Evolutionary conservation across 441 rosid species (phyloP).

Genomic region (Mallotus japonicus): DNA sequence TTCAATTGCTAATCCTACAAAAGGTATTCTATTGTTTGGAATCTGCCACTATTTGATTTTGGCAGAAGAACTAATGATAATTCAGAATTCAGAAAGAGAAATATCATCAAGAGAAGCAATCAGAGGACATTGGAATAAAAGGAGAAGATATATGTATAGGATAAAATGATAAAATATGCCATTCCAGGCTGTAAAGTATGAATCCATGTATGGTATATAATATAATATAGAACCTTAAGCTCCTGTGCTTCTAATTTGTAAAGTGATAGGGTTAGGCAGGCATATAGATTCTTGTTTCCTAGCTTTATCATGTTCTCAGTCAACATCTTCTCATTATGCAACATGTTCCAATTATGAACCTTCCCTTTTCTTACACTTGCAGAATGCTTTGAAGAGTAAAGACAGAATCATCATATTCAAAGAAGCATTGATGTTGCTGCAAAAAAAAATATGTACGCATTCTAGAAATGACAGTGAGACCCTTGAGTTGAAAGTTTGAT

Average conservation of each 20-base stretch:
- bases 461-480: no score
- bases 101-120: neutral
- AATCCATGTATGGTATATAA: neutral
- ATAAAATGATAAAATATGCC: conserved; percentile 22
- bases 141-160: neutral
- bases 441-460: no score
- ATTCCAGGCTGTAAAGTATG: conserved; percentile 29
- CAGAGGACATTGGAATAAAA: neutral
- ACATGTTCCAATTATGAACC: neutral
- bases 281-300: conserved; percentile 16
- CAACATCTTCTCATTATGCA: neutral
- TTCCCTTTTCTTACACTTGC: neutral
- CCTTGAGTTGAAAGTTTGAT: no score
- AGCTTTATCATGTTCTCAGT: conserved; percentile 12
- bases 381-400: neutral
- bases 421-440: neutral
- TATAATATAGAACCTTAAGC: neutral
- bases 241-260: neutral
- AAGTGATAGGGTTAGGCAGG: conserved; percentile 20
- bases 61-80: neutral
- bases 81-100: neutral
- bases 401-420: neutral
- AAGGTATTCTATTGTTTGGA: no score
- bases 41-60: no score
- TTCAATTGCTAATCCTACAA: no score